Evolutionary conservation across 1,284 basidiomycete species (phyloP), one percentile per base, ranked within the genome.

Genomic region (Trichosporon ovoides): DNA sequence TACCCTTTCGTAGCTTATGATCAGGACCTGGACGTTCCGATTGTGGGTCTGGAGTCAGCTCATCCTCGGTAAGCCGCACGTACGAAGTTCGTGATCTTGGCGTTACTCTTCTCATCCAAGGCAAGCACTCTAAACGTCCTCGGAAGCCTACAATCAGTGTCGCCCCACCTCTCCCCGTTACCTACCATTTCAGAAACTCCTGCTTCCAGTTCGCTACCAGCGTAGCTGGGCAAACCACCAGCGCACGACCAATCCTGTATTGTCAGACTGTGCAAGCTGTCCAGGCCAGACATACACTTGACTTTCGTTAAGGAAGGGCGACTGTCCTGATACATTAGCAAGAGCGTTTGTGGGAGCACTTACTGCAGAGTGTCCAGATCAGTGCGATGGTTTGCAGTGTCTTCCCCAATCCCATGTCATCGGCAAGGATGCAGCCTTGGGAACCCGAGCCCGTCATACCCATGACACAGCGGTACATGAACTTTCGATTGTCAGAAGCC

Each of bases 381-480:
- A 97, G 80, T 12, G 86, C 81, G 52, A 97, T 92, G 0, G 92
- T 93, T 84, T 95, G 77, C 18, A 78, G 78, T 0, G 93, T 96
- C 79, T 97, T 97, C 16, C 93, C 93, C 56, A 96, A 83, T 49
- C 93, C 92, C 91, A 92, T 94, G 61, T 98, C 95, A 75, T 99
- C 96, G 1, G 95, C 96, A 28, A 99, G 82, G 62, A 99, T 98
- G 68, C 91, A 95, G 1, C 96, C 96, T 66, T 91, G 70, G 1
- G 78, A 80, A 34, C 93, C 89, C 60, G 90, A 87, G 66, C 87
- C 88, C 33, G 89, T 83, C 74, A 98, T 81, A 9, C 94, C 94
- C 91, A 97, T 97, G 19, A 95, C 89, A 65, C 88, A 90, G 73
- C 95, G 91, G 73, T 99, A 99, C 80, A 99, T 81, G 75, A 98